Conservation (phyloP, 176 grass and related monocot species). For the Aechmea fasciata region DNA sequence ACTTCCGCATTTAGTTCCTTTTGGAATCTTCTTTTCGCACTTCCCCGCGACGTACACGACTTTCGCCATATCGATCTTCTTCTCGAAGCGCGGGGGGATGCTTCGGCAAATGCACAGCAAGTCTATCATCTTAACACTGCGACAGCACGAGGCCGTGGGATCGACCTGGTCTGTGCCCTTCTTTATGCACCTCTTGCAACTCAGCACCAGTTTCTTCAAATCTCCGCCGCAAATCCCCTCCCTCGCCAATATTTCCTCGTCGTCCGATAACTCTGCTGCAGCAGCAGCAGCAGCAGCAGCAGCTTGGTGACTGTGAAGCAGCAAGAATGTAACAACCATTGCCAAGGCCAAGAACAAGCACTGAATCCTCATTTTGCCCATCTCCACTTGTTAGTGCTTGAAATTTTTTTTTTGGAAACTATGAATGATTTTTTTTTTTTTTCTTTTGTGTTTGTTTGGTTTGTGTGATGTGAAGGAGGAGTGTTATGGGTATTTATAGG, state of each 20-base stretch:
- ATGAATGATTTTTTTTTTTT: too few species aligned
- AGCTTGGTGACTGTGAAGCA: not conserved
- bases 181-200: conserved; percentile 26
- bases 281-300: not conserved
- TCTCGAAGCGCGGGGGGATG: conserved; percentile 16
- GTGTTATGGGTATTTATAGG: too few species aligned
- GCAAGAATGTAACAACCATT: not conserved
- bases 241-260: too few species aligned
- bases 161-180: not conserved
- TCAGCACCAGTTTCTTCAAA: not conserved
- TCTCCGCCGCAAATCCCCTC: not conserved
- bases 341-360: conserved; percentile 10
- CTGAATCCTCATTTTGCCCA: too few species aligned
- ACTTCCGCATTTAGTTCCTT: conserved; percentile 20
- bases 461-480: too few species aligned
- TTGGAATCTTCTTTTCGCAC: conserved; percentile 2
- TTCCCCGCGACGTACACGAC: conserved; percentile 16
- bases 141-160: conserved; percentile 28
- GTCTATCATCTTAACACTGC: conserved; percentile 4
- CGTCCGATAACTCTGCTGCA: not conserved
- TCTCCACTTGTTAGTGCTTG: too few species aligned
- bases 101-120: conserved; percentile 26
- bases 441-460: too few species aligned
- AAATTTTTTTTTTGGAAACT: too few species aligned
- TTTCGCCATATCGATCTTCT: conserved; percentile 33